Conservation (phyloP, 345 rosid species). For the Raphanus raphanistrum region DNA sequence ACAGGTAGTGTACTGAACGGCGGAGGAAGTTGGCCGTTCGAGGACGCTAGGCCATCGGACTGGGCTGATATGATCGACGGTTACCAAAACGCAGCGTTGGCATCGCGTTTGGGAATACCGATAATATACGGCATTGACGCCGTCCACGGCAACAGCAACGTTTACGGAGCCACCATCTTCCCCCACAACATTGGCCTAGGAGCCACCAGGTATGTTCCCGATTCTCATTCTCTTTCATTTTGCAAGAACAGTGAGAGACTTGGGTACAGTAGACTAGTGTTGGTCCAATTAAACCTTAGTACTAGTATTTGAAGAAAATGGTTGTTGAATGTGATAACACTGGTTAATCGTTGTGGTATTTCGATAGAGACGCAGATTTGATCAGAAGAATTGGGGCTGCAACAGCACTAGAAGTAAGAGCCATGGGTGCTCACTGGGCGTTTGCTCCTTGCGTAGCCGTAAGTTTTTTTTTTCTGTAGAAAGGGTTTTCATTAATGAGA, state of each 20-base stretch:
- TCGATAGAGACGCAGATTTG: constrained; percentile 67
- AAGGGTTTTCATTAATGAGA: too few relatives aligned
- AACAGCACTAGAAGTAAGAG: constrained; percentile 91
- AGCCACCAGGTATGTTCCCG: constrained; percentile 62
- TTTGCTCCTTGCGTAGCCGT: constrained; percentile 92
- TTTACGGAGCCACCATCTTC: constrained; percentile 83
- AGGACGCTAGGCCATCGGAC: constrained; percentile 57
- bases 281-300: not conserved
- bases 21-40: constrained; percentile 73
- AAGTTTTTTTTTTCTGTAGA: constrained; percentile 30
- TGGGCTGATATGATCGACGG: constrained; percentile 89
- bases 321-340: not conserved
- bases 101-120: constrained; percentile 76
- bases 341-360: not conserved
- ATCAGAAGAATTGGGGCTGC: constrained; percentile 65
- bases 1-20: constrained; percentile 75
- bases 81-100: constrained; percentile 59
- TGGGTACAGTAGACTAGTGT: not conserved
- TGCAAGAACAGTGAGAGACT: not conserved
- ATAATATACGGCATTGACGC: constrained; percentile 86
- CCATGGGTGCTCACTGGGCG: constrained; percentile 76
- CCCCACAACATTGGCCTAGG: constrained; percentile 92
- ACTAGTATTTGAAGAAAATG: not conserved
- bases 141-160: constrained; percentile 78
- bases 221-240: not conserved